A percentile compares a stretch with the other conserved stretches of the same genome.
Conservation (phyloP, 305 asterid species). For the Rubia balearica region DNA sequence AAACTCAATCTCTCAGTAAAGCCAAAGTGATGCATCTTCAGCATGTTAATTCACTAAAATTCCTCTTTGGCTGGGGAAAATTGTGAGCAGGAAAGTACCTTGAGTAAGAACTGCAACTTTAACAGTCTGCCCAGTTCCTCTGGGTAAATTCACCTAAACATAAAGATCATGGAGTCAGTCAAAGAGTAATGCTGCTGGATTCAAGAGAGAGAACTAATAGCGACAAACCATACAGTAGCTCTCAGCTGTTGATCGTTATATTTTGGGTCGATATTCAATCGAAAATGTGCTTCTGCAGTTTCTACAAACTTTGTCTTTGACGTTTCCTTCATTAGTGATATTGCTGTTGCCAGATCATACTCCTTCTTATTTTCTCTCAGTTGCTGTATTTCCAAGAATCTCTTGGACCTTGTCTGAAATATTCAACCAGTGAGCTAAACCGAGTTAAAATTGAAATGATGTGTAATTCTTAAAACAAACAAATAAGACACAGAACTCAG, state of each 20-base stretch:
- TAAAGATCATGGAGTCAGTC: slow-evolving; percentile 6
- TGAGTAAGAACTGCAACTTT: slow-evolving; percentile 97
- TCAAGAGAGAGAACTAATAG: slow-evolving; percentile 8
- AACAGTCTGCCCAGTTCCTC: slow-evolving; percentile 90
- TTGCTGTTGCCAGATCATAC: slow-evolving; percentile 67
- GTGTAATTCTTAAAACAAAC: background rate
- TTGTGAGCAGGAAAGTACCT: slow-evolving; percentile 33
- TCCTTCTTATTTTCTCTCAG: slow-evolving; percentile 79
- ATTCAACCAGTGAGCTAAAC: background rate
- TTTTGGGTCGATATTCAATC: slow-evolving; percentile 94
- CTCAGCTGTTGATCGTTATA: slow-evolving; percentile 94
- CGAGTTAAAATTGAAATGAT: background rate
- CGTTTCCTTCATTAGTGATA: slow-evolving; percentile 64
- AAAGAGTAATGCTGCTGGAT: slow-evolving; percentile 12
- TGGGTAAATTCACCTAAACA: slow-evolving; percentile 89
- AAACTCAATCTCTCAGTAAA: background rate
- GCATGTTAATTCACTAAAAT: background rate
- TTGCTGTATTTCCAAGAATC: slow-evolving; percentile 84
- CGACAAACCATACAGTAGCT: slow-evolving; percentile 68
- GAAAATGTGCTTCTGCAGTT: slow-evolving; percentile 94
- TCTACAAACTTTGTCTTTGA: slow-evolving; percentile 72
- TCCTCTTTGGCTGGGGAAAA: background rate
- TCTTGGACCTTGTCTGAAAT: slow-evolving; percentile 58
- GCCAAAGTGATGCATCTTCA: background rate
- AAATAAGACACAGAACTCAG: slow-evolving; percentile 1